Percentiles rank a stretch among this genome's conserved stretches.
These are phyloP conservation scores for Niveomyces coronatus DNA, from an alignment of 2,329 filamentous ascomycete genomes.

Conservation along the genomic window DNA sequence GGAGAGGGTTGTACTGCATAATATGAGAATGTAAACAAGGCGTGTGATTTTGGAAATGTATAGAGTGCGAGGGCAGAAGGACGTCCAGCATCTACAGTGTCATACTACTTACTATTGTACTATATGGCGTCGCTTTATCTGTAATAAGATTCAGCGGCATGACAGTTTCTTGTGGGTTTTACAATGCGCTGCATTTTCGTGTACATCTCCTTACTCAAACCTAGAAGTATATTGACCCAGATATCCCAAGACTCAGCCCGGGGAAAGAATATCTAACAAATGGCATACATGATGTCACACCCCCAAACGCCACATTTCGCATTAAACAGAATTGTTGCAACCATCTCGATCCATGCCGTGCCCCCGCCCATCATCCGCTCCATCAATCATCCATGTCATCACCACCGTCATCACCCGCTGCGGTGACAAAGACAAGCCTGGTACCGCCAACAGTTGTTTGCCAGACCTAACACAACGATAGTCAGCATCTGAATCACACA, in stretches of 20 bases:
- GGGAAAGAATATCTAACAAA: background rate
- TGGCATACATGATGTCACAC: background rate
- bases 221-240: no score
- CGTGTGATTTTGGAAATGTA: background rate
- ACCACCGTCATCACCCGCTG: constrained; percentile 37
- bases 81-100: constrained; percentile 12
- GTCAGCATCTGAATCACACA: background rate
- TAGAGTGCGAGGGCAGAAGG: background rate
- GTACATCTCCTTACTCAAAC: no score
- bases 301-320: constrained; percentile 21
- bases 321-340: background rate
- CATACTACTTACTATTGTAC: constrained; percentile 2
- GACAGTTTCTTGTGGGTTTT: no score
- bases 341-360: constrained; percentile 1
- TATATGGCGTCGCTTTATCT: constrained; percentile 12
- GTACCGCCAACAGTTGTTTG: constrained; percentile 64
- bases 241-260: background rate
- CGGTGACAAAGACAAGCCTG: constrained; percentile 60
- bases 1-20: constrained; percentile 53
- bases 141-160: constrained; percentile 14
- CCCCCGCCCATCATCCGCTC: background rate
- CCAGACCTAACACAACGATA: constrained; percentile 50
- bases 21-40: constrained; percentile 31
- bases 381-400: constrained; percentile 34
- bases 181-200: no score